Evolutionary conservation across 140 eudicot species (phyloP).

Genomic region (Ambrosia hybrid): DNA sequence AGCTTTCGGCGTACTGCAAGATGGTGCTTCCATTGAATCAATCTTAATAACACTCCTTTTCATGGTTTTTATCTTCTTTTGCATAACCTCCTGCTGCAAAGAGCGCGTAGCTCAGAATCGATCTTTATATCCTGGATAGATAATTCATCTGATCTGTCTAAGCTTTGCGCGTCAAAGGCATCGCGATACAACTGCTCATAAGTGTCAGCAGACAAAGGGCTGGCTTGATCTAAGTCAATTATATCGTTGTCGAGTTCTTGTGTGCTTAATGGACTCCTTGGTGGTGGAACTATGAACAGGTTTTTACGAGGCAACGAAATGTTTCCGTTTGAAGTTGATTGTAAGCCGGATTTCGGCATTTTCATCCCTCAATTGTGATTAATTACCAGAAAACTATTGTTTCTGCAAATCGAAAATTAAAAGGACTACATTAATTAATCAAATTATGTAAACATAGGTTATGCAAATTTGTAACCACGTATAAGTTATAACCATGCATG

Average conservation of each 20-base stretch:
- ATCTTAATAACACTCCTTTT: slow-evolving; percentile 34
- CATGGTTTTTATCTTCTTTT: slow-evolving; percentile 27
- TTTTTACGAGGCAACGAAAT: slow-evolving; percentile 40
- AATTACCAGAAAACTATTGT: slow-evolving; percentile 8
- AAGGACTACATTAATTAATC: neutral
- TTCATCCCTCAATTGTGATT: slow-evolving; percentile 5
- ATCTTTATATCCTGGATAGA: slow-evolving; percentile 57
- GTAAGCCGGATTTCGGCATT: slow-evolving; percentile 47
- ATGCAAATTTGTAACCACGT: no score
- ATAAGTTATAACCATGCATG: slow-evolving; percentile 8
- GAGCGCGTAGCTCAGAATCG: slow-evolving; percentile 60
- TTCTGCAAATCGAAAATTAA: slow-evolving; percentile 22
- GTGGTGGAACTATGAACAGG: slow-evolving; percentile 46
- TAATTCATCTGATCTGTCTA: slow-evolving; percentile 43
- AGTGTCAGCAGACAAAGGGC: slow-evolving; percentile 51
- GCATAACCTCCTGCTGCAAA: slow-evolving; percentile 44
- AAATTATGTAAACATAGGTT: neutral
- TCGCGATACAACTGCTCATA: slow-evolving; percentile 69
- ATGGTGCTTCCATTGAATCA: slow-evolving; percentile 22
- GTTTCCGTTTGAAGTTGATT: slow-evolving; percentile 31
- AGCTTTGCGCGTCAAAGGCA: slow-evolving; percentile 59
- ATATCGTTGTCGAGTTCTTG: slow-evolving; percentile 58
- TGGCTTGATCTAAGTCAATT: slow-evolving; percentile 67
- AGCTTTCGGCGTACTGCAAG: slow-evolving; percentile 11
- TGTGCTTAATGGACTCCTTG: slow-evolving; percentile 60